phyloP scores from a whole-genome alignment of 106 monocot species.

The Dendrobium catenatum region DNA sequence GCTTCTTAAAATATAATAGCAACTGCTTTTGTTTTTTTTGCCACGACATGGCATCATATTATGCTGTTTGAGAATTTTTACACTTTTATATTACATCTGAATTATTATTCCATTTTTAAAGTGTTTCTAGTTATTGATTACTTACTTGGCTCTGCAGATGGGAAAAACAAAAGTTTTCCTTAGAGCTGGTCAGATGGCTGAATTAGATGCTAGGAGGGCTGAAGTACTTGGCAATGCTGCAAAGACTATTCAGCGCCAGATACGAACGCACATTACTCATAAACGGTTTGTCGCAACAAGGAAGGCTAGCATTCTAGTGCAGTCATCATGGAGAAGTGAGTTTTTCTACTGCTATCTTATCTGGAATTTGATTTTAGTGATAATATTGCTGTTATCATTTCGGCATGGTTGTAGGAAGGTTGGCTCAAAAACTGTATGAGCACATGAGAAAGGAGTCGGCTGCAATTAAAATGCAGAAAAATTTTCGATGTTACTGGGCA shows the following conservation, averaged over 20 bases:
- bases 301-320: conserved; percentile 60
- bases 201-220: conserved; percentile 86
- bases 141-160: conserved; percentile 47
- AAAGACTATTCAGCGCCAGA: conserved; percentile 77
- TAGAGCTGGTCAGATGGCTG: conserved; percentile 99
- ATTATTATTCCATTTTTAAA: neutral
- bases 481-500: conserved; percentile 46
- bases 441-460: conserved; percentile 64
- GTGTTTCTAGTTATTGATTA: conserved; percentile 14
- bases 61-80: neutral
- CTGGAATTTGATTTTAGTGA: neutral
- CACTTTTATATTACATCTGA: neutral
- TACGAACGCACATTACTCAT: conserved; percentile 73
- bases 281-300: conserved; percentile 66
- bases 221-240: conserved; percentile 82
- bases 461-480: conserved; percentile 82
- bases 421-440: conserved; percentile 74
- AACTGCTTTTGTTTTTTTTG: neutral
- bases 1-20: neutral
- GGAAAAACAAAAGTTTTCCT: conserved; percentile 96
- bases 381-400: conserved; percentile 8
- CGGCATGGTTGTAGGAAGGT: conserved; percentile 49
- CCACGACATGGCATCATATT: neutral
- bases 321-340: conserved; percentile 82
- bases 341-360: conserved; percentile 2